phyloP scores from a whole-genome alignment of 139 green algal genomes.

The Diplosphaera chodatii region DNA sequence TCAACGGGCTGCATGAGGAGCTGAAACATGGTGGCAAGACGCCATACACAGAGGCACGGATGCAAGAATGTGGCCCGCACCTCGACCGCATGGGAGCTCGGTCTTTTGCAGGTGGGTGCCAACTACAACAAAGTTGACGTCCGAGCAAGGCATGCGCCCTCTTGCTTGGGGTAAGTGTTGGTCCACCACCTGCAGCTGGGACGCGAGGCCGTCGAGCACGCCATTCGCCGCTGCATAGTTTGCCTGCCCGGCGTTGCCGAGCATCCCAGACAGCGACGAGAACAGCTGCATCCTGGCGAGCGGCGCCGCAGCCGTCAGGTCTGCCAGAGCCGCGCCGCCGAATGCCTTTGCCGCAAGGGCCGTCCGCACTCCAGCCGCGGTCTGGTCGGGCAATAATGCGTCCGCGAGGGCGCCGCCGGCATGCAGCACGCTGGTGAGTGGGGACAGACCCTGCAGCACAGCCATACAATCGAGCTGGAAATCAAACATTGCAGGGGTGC shows the following conservation, averaged over 20 bases:
- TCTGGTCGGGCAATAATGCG: conserved; percentile 57
- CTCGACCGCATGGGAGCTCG: too few relatives aligned
- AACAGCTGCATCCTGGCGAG: conserved; percentile 12
- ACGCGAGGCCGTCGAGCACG: conserved; percentile 13
- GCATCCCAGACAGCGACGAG: conserved; percentile 17
- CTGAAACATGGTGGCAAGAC: too few relatives aligned
- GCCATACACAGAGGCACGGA: too few relatives aligned
- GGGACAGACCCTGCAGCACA: background rate
- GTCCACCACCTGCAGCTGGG: background rate
- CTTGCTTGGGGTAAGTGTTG: too few relatives aligned
- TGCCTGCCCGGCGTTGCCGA: conserved; percentile 35
- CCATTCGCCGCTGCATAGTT: conserved; percentile 43
- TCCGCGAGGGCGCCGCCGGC: conserved; percentile 69
- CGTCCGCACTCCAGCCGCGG: conserved; percentile 15
- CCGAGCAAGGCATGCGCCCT: too few relatives aligned
- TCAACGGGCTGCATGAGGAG: too few relatives aligned
- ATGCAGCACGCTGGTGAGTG: conserved; percentile 47
- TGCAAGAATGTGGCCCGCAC: too few relatives aligned
- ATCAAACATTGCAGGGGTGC: too few relatives aligned
- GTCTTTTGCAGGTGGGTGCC: too few relatives aligned
- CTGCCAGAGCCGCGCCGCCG: background rate
- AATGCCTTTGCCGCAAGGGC: conserved; percentile 42
- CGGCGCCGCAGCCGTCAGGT: background rate
- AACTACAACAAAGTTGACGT: too few relatives aligned
- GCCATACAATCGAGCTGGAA: too few relatives aligned